Evolutionary conservation across 495 filamentous ascomycete species (phyloP).

Genomic region (Aspergillus hancockii): DNA sequence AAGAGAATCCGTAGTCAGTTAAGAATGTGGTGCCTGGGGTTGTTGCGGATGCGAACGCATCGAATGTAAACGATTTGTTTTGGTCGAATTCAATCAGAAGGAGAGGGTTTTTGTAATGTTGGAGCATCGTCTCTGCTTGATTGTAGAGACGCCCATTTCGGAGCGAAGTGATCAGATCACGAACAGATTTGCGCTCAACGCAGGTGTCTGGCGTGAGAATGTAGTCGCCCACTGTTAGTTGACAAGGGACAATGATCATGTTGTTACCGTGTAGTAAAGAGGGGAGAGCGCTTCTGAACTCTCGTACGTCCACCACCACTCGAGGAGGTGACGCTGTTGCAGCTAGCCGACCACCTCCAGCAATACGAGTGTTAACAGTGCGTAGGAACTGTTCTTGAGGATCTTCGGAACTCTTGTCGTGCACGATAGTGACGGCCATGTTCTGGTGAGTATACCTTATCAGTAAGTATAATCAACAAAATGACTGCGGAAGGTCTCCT

Average conservation of each 20-base stretch:
- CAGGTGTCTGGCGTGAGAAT: conserved; percentile 87
- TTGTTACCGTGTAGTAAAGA: conserved; percentile 86
- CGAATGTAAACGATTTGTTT: conserved; percentile 94
- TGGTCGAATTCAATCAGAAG: conserved; percentile 97
- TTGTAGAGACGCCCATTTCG: conserved; percentile 87
- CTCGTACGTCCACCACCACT: conserved; percentile 92
- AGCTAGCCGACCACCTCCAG: conserved; percentile 83
- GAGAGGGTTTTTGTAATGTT: conserved; percentile 87
- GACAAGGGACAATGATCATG: conserved; percentile 86
- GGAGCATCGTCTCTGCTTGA: conserved; percentile 91
- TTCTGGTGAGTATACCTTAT: conserved; percentile 40
- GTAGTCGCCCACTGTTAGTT: conserved; percentile 96
- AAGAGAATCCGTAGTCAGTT: conserved; percentile 66
- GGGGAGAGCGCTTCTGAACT: conserved; percentile 90
- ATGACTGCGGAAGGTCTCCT: conserved; percentile 10
- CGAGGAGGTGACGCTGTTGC: conserved; percentile 91
- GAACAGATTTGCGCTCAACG: conserved; percentile 90
- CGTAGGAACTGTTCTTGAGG: conserved; percentile 91
- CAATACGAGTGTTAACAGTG: conserved; percentile 95
- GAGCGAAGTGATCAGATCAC: conserved; percentile 88
- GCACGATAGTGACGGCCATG: conserved; percentile 84
- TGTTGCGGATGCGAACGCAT: conserved; percentile 69
- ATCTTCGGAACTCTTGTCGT: conserved; percentile 73
- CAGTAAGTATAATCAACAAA: background rate
- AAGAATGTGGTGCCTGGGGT: conserved; percentile 39